phyloP scores from a whole-genome alignment of 73 alveolate species.

The Breviolum minutum region DNA sequence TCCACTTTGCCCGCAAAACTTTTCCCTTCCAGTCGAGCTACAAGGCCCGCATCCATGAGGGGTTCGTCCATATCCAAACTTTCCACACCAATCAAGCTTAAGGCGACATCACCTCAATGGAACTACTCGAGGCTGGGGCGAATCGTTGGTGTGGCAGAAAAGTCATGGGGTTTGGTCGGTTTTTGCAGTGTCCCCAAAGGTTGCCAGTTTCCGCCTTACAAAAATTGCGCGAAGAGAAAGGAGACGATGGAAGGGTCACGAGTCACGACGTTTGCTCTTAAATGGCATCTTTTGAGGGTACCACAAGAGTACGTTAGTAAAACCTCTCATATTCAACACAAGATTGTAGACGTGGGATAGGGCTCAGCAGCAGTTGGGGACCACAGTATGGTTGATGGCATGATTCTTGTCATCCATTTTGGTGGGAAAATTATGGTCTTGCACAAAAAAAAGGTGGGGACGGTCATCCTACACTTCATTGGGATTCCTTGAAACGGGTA shows the following conservation, averaged over 20 bases:
- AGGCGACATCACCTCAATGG: slow-evolving; percentile 59
- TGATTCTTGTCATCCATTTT: no score
- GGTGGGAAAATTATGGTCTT: no score
- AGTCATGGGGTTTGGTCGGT: no score
- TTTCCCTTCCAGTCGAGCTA: not conserved
- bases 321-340: no score
- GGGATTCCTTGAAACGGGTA: no score
- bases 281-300: not conserved
- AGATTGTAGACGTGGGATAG: no score
- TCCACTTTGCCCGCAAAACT: not conserved
- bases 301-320: no score
- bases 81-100: slow-evolving; percentile 76
- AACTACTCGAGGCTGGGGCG: not conserved
- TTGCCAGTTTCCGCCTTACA: no score
- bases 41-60: slow-evolving; percentile 41
- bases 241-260: not conserved
- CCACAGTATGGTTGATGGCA: no score
- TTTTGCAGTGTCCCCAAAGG: not conserved
- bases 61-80: slow-evolving; percentile 65
- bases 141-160: not conserved
- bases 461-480: not conserved
- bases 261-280: not conserved
- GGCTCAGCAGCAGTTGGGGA: no score
- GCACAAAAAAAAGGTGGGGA: no score
- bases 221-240: no score